Evolutionary conservation across 495 filamentous ascomycete genomes (phyloP), one percentile per base, ranked within the genome.

Genomic region (Tuber indicum): DNA sequence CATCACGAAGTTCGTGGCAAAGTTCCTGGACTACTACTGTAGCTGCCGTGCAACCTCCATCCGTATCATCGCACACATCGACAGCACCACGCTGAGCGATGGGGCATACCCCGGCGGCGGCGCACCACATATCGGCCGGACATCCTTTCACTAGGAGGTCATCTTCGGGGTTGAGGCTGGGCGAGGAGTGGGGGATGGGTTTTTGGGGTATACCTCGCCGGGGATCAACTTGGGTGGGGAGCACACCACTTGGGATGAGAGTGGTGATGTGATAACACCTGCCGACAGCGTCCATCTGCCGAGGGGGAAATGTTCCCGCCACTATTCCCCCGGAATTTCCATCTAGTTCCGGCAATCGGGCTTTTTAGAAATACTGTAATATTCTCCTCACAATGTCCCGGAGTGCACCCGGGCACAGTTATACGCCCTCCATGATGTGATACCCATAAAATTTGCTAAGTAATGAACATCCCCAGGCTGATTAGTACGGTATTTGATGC

Each of bases 11-110:
- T 89, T 90, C 79, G 86, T 88, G 75, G 88, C 87, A 19, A 87
- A 88, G 76, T 89, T 90, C 85, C 89, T 89, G 0, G 89, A 89
- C 39, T 88, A 90, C 83, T 91, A 91, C 82, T 32, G 32, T 1
- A 87, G 39, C 39, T 5, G 39, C 39, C 39, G 39, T 5, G 39
- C 4, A 5, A 41, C 39, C 39, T 41, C 3, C 39, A 41, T 87
- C 62, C 89, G 91, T 78, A 79, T 90, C 41, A 81, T 87, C 41
- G 86, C 86, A 9, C 87, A 88, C 80, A 83, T 86, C 62, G 86
- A 86, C 76, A 32, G 32, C 32, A 32, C 32, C 32, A 32, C 32
- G 32, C 32, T 32, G 32, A 32, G 32, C 32, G 32, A 32, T 32
- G 32, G 32, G 32, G 32, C 32, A 32, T 32, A 32, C 32, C 32